phyloP scores from a whole-genome alignment of 495 filamentous ascomycete genomes.

The Apodospora peruviana region DNA sequence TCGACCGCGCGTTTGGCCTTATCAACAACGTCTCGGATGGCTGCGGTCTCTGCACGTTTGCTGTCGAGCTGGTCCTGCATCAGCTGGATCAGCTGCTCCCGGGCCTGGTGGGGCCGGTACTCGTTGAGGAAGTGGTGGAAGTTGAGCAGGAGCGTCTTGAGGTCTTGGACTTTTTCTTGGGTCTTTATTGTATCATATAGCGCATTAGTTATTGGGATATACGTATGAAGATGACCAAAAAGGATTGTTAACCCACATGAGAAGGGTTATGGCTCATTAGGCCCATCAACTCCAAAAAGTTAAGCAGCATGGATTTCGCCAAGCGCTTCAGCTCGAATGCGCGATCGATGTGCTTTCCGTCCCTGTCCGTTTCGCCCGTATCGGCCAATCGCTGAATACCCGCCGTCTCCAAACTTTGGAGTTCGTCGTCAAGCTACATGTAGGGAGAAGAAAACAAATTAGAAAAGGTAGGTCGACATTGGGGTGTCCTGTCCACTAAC shows the following conservation, averaged over 20 bases:
- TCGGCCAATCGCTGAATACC: conserved; percentile 68
- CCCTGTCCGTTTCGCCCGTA: conserved; percentile 30
- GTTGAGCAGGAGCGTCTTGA: conserved; percentile 79
- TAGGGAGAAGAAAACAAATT: conserved; percentile 4
- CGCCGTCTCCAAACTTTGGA: conserved; percentile 62
- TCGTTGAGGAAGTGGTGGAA: conserved; percentile 88
- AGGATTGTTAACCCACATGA: conserved; percentile 28
- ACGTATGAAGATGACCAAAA: conserved; percentile 10
- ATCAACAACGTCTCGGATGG: conserved; percentile 64
- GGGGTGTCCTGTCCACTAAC: conserved; percentile 42
- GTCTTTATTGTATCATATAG: conserved; percentile 15
- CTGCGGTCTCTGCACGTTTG: conserved; percentile 70
- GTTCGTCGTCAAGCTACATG: conserved; percentile 51
- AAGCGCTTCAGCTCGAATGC: conserved; percentile 72
- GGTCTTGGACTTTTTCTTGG: conserved; percentile 61
- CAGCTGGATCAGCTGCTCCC: conserved; percentile 82
- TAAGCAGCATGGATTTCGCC: conserved; percentile 74
- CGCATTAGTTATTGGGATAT: neutral
- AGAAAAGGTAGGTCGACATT: neutral
- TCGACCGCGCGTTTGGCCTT: conserved; percentile 67
- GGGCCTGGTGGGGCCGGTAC: conserved; percentile 91
- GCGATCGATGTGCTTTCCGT: conserved; percentile 55
- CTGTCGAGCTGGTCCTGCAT: conserved; percentile 84
- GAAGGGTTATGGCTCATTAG: conserved; percentile 60
- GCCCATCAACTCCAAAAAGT: conserved; percentile 76